Base-by-base conservation (phyloP, 257 asterid genomes). In the Echium plantagineum region DNA sequence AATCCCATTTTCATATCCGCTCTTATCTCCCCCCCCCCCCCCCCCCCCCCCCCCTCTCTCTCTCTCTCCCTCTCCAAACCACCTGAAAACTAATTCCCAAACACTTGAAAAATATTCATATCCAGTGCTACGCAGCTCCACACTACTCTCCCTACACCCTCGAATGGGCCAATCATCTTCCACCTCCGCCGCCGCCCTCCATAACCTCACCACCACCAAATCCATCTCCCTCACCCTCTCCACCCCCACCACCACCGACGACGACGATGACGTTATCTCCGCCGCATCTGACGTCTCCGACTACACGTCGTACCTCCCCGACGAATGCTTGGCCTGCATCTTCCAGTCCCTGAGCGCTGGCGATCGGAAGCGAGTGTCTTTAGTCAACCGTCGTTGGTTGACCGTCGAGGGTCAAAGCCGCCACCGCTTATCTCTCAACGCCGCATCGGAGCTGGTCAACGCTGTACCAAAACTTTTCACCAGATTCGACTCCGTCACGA, bases 381-480 rank as follows among this genome's bases (percentile, higher is more conserved):
- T 87, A 55, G 95, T 87, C 19, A 87, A 90, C 80, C 87, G 83
- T 63, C 87, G 96, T 17, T 90, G 98, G 98, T 77, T 85, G 8
- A 42, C 58, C 19, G 75, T 87, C 60, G 97, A 90, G 63, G 96
- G 95, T 3, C 94, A 90, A 81, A 87, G 94, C 67, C 96, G 96
- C 30, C 91, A 80, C 56, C 96, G 97, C 20, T 76, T 90, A 18
- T 83, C 96, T 2, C 84, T 90, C 42, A 76, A 87, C 57, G 95
- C 97, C 7, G 7, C 76, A 68, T 72, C 85, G 24, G 85, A 80
- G 69, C 84, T 90, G 5, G 21, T 68, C 0, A 47, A 55, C 19
- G 68, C 66, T 3, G 52, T 83, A 6, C 82, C 89, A 2, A 71
- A 71, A 21, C 62, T 90, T 21, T 80, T 87, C 66, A 15, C 77